Conservation (phyloP, 2,329 filamentous ascomycete species). For the Claviceps arundinis region DNA sequence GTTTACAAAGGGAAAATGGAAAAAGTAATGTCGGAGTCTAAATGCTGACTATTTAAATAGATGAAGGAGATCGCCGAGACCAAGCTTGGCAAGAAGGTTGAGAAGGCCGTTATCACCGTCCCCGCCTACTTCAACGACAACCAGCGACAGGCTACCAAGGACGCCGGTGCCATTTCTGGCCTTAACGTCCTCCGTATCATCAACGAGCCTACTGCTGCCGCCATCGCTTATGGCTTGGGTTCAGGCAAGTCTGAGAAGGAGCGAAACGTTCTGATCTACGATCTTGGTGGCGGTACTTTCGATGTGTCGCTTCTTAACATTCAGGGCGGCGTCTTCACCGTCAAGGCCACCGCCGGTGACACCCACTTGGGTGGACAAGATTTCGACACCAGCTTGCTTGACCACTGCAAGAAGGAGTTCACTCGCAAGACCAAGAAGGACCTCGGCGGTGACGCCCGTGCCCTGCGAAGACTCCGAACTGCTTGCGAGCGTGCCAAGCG, state of each 20-base stretch:
- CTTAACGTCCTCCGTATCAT: conserved; percentile 99
- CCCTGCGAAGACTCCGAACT: conserved; percentile 88
- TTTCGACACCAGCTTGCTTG: conserved; percentile 90
- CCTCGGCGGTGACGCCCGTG: conserved; percentile 72
- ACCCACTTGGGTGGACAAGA: conserved; percentile 93
- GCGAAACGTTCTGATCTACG: conserved; percentile 98
- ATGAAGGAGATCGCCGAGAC: conserved; percentile 99
- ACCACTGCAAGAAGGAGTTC: conserved; percentile 97
- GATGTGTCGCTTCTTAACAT: conserved; percentile 99
- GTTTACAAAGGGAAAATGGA: neutral
- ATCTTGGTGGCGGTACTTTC: conserved; percentile 99
- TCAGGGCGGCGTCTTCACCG: conserved; percentile 97
- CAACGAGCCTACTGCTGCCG: conserved; percentile 97
- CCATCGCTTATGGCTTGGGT: conserved; percentile 96
- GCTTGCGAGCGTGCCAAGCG: conserved; percentile 99
- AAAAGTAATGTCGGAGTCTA: neutral
- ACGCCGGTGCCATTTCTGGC: conserved; percentile 92
- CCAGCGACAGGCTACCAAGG: conserved; percentile 98
- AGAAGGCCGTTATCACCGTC: conserved; percentile 98
- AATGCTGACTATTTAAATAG: conserved; percentile 31
- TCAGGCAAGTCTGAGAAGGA: conserved; percentile 93
- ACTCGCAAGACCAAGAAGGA: conserved; percentile 61
- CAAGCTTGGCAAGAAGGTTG: conserved; percentile 97
- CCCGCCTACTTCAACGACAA: conserved; percentile 99
- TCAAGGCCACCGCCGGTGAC: conserved; percentile 96